These are phyloP conservation scores for Tympanopsis confertula DNA, from an alignment of 2,329 filamentous ascomycete genomes.

Conservation along the genomic window DNA sequence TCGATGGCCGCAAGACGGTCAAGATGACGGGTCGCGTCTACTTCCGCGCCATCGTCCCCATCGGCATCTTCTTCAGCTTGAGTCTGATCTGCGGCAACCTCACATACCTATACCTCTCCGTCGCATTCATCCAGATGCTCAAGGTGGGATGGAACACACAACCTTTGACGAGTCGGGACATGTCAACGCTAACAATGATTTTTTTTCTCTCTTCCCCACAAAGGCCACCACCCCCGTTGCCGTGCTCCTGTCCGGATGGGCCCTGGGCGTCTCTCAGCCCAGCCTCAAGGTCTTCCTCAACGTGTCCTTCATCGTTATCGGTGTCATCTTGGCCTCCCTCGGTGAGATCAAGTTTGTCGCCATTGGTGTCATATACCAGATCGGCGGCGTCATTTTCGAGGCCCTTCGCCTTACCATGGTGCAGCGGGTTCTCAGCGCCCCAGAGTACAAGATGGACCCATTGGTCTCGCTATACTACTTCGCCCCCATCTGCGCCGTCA, in stretches of 20 bases:
- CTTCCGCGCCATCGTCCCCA: slow-evolving; percentile 55
- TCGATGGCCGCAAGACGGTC: slow-evolving; percentile 57
- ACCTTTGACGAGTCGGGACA: too few relatives aligned
- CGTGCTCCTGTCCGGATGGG: slow-evolving; percentile 14
- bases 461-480: slow-evolving; percentile 25
- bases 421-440: slow-evolving; percentile 35
- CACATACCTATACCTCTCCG: slow-evolving; percentile 54
- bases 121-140: slow-evolving; percentile 62
- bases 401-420: slow-evolving; percentile 41
- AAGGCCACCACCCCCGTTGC: slow-evolving; percentile 6
- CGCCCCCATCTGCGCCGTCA: slow-evolving; percentile 34
- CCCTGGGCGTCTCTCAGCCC: slow-evolving; percentile 18
- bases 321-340: slow-evolving; percentile 10
- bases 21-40: slow-evolving; percentile 60
- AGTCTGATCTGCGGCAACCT: slow-evolving; percentile 59
- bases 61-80: slow-evolving; percentile 57
- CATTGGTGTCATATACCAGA: slow-evolving; percentile 37
- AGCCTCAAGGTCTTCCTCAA: slow-evolving; percentile 14
- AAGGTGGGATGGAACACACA: slow-evolving; percentile 41
- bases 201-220: background rate
- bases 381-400: slow-evolving; percentile 37
- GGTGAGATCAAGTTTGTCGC: slow-evolving; percentile 51
- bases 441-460: slow-evolving; percentile 40
- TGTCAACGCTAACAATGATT: too few relatives aligned
- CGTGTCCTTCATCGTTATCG: slow-evolving; percentile 17